Base-by-base conservation (phyloP, 176 grass and related monocot genomes). In the Oropetium thomaeum region DNA sequence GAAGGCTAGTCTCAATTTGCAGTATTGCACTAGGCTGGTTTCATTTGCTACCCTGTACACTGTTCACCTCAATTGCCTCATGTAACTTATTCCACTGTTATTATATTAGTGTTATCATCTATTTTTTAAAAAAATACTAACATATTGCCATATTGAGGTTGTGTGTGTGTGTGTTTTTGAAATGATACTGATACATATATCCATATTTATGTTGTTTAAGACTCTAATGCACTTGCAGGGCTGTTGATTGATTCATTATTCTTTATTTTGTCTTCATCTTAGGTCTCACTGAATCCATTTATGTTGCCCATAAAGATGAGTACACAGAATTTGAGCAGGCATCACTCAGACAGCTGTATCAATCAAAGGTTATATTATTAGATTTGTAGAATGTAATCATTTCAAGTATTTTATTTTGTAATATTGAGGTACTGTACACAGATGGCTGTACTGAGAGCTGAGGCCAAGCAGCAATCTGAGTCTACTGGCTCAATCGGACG, bases 241-340 rank as follows among this genome's bases (percentile, higher is more conserved):
- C 29, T 66, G 31, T 77, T 62, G 49, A 57, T 58, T 64, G 25
- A 11, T 35, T 74, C 26, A 29, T 78, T 52, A 51, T 73, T 67
- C 5, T 51, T 30, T 75, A 73, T 42, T 70, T 71, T 58, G 62
- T 65, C 5, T 84, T 30, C 45, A 11, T 64, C 60, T 62, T 79
- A 99, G 96, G 89, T 88, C 89, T 99, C 48, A 99, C 81, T 2
- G 96, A 99, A 75, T 95, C 96, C 20, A 77, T 95, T 70, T 95
- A 84, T 92, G 86, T 91, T 89, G 58, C 82, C 5, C 96, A 99
- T 76, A 99, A 99, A 81, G 91, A 99, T 2, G 89, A 95, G 67
- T 99, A 95, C 88, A 88, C 79, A 13, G 96, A 99, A 87, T 90
- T 90, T 82, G 96, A 99, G 76, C 96, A 95, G 68, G 91, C 96